Percentiles rank a stretch among this genome's conserved stretches.
Conservation (phyloP, 805 yeast species). For the Ogataea chonburiensis region DNA sequence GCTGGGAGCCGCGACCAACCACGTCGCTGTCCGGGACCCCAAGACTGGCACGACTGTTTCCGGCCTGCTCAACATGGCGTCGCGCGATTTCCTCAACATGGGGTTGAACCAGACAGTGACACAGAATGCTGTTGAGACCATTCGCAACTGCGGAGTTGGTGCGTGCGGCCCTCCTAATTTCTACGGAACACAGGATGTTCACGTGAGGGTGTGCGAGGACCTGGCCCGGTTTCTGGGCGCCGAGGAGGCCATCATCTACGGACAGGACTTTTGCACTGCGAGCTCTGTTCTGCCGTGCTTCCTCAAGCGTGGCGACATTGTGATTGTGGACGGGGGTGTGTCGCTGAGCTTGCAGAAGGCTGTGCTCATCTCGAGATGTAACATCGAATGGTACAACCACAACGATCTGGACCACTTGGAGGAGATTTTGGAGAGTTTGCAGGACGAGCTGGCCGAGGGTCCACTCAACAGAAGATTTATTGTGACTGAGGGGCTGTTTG, state of each 20-base stretch:
- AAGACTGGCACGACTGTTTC: slow-evolving; percentile 24
- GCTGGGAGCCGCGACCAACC: slow-evolving; percentile 49
- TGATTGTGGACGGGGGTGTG: slow-evolving; percentile 81
- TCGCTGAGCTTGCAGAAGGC: slow-evolving; percentile 85
- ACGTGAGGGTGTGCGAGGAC: slow-evolving; percentile 72
- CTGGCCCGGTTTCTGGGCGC: slow-evolving; percentile 74
- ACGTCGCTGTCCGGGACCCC: slow-evolving; percentile 33
- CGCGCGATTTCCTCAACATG: slow-evolving; percentile 69
- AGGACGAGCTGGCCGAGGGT: slow-evolving; percentile 59
- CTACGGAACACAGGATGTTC: slow-evolving; percentile 93
- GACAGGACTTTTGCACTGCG: slow-evolving; percentile 88
- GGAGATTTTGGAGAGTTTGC: slow-evolving; percentile 57
- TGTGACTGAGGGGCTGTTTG: slow-evolving; percentile 87
- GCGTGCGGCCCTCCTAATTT: slow-evolving; percentile 99
- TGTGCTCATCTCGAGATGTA: slow-evolving; percentile 79
- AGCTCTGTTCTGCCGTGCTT: slow-evolving; percentile 91
- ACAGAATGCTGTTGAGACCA: slow-evolving; percentile 53
- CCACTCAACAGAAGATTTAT: slow-evolving; percentile 89
- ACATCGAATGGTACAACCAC: slow-evolving; percentile 80
- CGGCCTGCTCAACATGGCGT: slow-evolving; percentile 62
- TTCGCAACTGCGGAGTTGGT: slow-evolving; percentile 84
- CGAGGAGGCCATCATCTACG: slow-evolving; percentile 79
- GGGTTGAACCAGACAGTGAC: slow-evolving; percentile 47
- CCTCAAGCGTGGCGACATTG: slow-evolving; percentile 90
- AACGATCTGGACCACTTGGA: slow-evolving; percentile 85